Percentiles rank a stretch among this genome's conserved stretches.
Evolutionary conservation across 2,329 filamentous ascomycete genomes (phyloP).

Genomic region (Escovopsis sp.): DNA sequence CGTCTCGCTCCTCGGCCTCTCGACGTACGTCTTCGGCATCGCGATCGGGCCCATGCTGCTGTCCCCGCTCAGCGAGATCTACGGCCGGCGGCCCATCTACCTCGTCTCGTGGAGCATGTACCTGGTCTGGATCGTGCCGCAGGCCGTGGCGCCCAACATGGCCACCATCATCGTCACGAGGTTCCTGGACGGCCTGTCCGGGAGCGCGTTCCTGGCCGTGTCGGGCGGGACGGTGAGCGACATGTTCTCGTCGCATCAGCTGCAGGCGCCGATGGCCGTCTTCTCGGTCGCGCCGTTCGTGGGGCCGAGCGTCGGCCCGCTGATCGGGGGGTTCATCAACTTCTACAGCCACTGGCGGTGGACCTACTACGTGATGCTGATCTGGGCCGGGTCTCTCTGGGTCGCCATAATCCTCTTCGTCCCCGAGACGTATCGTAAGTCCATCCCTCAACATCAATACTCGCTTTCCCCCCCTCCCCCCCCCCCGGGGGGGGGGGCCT

Average conservation of each 20-base stretch:
- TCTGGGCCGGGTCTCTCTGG: constrained; percentile 59
- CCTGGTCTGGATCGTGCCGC: constrained; percentile 66
- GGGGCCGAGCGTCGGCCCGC: constrained; percentile 43
- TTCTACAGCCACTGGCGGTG: constrained; percentile 60
- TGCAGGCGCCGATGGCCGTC: constrained; percentile 72
- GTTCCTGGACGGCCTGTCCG: constrained; percentile 63
- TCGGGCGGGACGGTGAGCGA: constrained; percentile 79
- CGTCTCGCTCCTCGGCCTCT: constrained; percentile 67
- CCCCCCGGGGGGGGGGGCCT: no score
- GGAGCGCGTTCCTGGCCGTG: constrained; percentile 55
- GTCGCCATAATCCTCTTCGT: constrained; percentile 54
- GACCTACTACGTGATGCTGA: constrained; percentile 74
- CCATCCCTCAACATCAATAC: no score
- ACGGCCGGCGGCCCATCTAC: constrained; percentile 70
- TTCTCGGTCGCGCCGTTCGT: constrained; percentile 54
- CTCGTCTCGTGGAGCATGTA: constrained; percentile 60
- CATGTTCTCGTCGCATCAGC: constrained; percentile 51
- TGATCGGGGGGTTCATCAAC: constrained; percentile 72
- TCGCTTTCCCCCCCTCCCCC: no score
- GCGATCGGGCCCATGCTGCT: constrained; percentile 48
- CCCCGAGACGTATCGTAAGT: constrained; percentile 66
- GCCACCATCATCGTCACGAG: constrained; percentile 62
- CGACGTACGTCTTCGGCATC: constrained; percentile 66
- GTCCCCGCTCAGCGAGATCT: constrained; percentile 59
- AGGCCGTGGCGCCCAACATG: constrained; percentile 70